Evolutionary conservation across 176 grass and related monocot species (phyloP).

Genomic region (Avena atlantica): DNA sequence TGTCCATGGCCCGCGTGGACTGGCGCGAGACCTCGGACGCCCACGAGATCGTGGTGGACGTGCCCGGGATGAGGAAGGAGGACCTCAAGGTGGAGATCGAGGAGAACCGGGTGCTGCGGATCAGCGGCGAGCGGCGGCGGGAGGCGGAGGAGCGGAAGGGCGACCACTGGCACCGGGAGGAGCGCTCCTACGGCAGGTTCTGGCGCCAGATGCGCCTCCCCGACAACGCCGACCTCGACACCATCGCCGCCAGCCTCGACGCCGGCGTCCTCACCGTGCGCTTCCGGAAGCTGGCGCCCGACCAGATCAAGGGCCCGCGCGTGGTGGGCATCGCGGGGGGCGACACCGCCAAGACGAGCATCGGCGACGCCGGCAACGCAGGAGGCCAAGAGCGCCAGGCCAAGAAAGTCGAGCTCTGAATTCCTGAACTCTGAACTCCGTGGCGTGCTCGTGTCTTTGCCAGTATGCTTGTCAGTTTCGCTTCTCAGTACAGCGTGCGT

Average conservation of each 20-base stretch:
- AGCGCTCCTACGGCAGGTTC: conserved; percentile 85
- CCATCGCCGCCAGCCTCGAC: conserved; percentile 60
- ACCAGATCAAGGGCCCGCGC: conserved; percentile 77
- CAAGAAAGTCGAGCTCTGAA: conserved; percentile 77
- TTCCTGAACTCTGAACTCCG: background rate
- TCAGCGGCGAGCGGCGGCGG: conserved; percentile 84
- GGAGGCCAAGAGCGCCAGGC: conserved; percentile 1
- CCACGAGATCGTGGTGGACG: conserved; percentile 82
- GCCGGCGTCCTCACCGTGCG: conserved; percentile 68
- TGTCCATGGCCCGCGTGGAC: conserved; percentile 68
- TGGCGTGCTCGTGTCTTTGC: background rate
- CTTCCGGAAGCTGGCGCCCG: conserved; percentile 69
- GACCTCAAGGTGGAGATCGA: conserved; percentile 85
- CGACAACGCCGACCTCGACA: conserved; percentile 76
- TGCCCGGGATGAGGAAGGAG: conserved; percentile 71
- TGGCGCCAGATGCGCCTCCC: conserved; percentile 92
- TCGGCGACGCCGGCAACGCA: background rate
- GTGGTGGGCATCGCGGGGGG: conserved; percentile 62
- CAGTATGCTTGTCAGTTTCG: background rate
- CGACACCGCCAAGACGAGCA: conserved; percentile 43
- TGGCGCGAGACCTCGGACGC: conserved; percentile 74
- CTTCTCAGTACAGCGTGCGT: background rate
- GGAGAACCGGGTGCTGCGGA: conserved; percentile 73
- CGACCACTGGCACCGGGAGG: conserved; percentile 80
- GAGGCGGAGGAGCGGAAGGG: conserved; percentile 55